Percentiles rank a stretch among this genome's conserved stretches.
These are phyloP conservation scores for Priceomyces melissophilus DNA, from an alignment of 805 yeast species.

Conservation along the genomic window DNA sequence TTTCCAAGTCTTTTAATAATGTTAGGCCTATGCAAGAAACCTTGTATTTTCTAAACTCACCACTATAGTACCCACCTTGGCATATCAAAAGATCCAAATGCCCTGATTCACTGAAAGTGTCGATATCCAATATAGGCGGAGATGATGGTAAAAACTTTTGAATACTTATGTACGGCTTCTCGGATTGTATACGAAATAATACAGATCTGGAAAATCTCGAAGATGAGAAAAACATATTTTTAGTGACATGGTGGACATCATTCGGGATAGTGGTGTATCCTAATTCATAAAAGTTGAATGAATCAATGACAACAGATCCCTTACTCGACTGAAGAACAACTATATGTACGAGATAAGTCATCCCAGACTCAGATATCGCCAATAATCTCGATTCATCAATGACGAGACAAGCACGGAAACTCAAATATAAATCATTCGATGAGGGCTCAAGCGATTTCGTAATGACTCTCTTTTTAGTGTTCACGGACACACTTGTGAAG, in stretches of 20 bases:
- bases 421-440: conserved; percentile 1
- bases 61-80: conserved; percentile 35
- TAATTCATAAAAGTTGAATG: conserved; percentile 20
- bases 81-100: conserved; percentile 16
- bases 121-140: conserved; percentile 31
- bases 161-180: conserved; percentile 25
- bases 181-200: conserved; percentile 21
- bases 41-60: conserved; percentile 20
- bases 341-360: conserved; percentile 22
- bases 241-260: conserved; percentile 22
- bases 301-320: conserved; percentile 6
- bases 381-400: conserved; percentile 28
- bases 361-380: conserved; percentile 27
- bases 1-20: too few relatives aligned
- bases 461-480: conserved; percentile 12
- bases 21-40: too few relatives aligned
- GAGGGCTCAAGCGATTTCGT: conserved; percentile 14
- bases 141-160: conserved; percentile 18
- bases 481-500: conserved; percentile 10
- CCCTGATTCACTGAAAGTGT: conserved; percentile 5
- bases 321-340: conserved; percentile 3
- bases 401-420: conserved; percentile 4
- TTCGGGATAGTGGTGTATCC: conserved; percentile 31
- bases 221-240: conserved; percentile 25
- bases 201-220: conserved; percentile 31